A percentile compares a stretch with the other conserved stretches of the same genome.
Conservation (phyloP, 176 grass and related monocot species). For the Juncus effusus region DNA sequence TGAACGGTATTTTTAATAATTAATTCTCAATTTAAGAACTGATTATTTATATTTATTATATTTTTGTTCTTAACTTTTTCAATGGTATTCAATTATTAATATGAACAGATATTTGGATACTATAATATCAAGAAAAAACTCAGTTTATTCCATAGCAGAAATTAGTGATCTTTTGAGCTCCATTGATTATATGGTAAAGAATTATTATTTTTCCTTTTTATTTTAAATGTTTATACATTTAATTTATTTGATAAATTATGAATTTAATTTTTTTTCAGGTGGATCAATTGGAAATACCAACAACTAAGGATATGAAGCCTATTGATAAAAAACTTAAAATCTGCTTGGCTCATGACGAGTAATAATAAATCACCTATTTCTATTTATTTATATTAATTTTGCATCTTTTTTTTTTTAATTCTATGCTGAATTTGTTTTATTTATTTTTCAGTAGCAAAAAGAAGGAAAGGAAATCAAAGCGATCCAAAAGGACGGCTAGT, state of each 20-base stretch:
- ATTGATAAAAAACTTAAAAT: slow-evolving; percentile 23
- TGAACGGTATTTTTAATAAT: slow-evolving; percentile 53
- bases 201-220: not conserved
- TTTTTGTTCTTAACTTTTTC: slow-evolving; percentile 6
- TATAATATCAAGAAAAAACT: slow-evolving; percentile 49
- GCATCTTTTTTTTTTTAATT: slow-evolving; percentile 2
- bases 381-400: slow-evolving; percentile 1
- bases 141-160: slow-evolving; percentile 45
- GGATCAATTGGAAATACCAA: slow-evolving; percentile 22
- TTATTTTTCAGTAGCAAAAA: slow-evolving; percentile 23
- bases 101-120: slow-evolving; percentile 70
- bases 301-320: slow-evolving; percentile 30
- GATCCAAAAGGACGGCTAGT: slow-evolving; percentile 16
- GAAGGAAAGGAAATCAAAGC: slow-evolving; percentile 27
- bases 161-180: slow-evolving; percentile 43
- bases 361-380: not conserved
- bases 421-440: not conserved
- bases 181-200: slow-evolving; percentile 68
- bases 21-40: not conserved
- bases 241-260: not conserved
- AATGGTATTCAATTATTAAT: slow-evolving; percentile 24
- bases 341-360: slow-evolving; percentile 28
- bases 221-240: not conserved
- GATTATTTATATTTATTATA: slow-evolving; percentile 26
- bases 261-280: slow-evolving; percentile 14